These are phyloP conservation scores for Paramarasmius palmivorus DNA, from an alignment of 1,284 basidiomycete species.

Conservation along the genomic window DNA sequence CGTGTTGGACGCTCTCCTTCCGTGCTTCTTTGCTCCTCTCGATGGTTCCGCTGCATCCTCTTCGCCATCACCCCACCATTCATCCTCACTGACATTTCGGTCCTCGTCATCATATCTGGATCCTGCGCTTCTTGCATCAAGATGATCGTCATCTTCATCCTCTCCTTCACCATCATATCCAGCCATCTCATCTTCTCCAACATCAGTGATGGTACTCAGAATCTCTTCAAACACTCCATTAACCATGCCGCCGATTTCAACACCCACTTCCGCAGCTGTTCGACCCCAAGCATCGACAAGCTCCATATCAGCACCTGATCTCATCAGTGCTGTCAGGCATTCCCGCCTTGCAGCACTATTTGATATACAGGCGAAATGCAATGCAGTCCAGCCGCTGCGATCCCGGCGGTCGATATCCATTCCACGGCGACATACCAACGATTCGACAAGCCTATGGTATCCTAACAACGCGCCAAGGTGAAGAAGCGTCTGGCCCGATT, in stretches of 20 bases:
- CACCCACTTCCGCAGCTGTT: constrained; percentile 78
- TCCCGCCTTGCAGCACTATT: constrained; percentile 42
- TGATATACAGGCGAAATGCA: constrained; percentile 73
- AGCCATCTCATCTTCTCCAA: constrained; percentile 29
- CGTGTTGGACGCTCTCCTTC: constrained; percentile 28
- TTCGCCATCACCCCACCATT: constrained; percentile 67
- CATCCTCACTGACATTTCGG: constrained; percentile 53
- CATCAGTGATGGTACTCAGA: constrained; percentile 17
- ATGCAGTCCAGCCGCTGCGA: constrained; percentile 86
- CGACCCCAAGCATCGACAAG: constrained; percentile 78
- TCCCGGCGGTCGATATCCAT: constrained; percentile 87
- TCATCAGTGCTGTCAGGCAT: constrained; percentile 62
- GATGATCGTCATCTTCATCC: constrained; percentile 36
- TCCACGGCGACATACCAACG: constrained; percentile 66
- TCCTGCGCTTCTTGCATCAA: constrained; percentile 14
- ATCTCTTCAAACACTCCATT: constrained; percentile 44
- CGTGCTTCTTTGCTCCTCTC: constrained; percentile 31
- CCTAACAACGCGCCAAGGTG: constrained; percentile 87
- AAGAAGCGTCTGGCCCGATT: constrained; percentile 80
- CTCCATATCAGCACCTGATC: constrained; percentile 79
- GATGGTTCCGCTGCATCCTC: constrained; percentile 55
- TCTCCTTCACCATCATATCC: constrained; percentile 29
- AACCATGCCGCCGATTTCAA: constrained; percentile 38
- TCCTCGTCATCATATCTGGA: constrained; percentile 25
- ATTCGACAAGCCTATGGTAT: constrained; percentile 71